phyloP scores from a whole-genome alignment of 2,329 filamentous ascomycete genomes.

The Nothophoma quercina region DNA sequence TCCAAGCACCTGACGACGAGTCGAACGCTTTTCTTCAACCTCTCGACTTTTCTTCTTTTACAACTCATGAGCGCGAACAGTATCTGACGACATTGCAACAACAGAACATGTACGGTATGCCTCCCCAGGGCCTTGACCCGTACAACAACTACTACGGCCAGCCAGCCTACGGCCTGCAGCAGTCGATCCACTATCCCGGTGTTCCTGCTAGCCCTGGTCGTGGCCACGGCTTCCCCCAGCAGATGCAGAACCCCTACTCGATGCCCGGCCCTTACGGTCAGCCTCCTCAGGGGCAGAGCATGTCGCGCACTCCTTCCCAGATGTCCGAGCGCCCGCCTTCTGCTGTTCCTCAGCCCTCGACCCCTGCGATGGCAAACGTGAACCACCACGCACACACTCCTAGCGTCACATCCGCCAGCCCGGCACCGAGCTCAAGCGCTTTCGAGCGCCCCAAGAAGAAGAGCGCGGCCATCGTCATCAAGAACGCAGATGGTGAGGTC shows the following conservation, averaged over 20 bases:
- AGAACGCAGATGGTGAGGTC: constrained; percentile 79
- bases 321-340: constrained; percentile 66
- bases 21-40: constrained; percentile 34
- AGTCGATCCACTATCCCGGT: constrained; percentile 54
- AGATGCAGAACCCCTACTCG: constrained; percentile 53
- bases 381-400: constrained; percentile 61
- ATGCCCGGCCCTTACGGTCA: constrained; percentile 62
- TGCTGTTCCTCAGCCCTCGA: constrained; percentile 66
- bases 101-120: constrained; percentile 70
- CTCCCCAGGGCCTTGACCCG: constrained; percentile 55
- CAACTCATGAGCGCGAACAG: constrained; percentile 74
- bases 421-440: constrained; percentile 67
- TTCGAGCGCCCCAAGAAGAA: constrained; percentile 70
- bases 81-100: constrained; percentile 71
- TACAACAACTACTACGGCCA: constrained; percentile 55
- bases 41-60: constrained; percentile 67
- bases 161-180: constrained; percentile 58
- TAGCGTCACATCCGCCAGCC: constrained; percentile 65
- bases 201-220: constrained; percentile 55
- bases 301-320: constrained; percentile 71
- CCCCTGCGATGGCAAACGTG: constrained; percentile 57
- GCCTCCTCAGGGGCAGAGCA: constrained; percentile 65
- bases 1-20: constrained; percentile 26
- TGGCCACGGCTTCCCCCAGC: constrained; percentile 57
- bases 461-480: constrained; percentile 82